Base-by-base conservation (phyloP, 441 rosid genomes). In the Lepidium campestre region DNA sequence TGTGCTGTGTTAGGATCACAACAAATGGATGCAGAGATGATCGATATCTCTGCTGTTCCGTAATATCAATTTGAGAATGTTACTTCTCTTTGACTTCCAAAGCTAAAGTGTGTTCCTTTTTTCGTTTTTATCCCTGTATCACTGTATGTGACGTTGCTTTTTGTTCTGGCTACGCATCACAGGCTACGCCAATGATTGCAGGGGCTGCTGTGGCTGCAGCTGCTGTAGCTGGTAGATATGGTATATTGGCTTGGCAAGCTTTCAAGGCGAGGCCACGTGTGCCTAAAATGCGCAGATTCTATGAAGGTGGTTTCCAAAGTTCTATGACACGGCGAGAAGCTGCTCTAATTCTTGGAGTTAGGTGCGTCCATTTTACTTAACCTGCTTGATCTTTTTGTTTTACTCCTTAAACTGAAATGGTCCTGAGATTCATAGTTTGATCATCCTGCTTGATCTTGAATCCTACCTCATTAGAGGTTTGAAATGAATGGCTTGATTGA, bases 201-300 rank as follows among this genome's bases (percentile, higher is more conserved):
- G 76, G 78, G 35, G 74, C 49, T 46, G 74, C 78, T 20, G 62
- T 69, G 6, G 78, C 78, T 48, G 78, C 75, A 25, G 84, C 85
- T 36, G 93, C 93, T 22, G 79, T 69, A 55, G 89, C 88, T 4
- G 83, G 90, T 70, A 81, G 75, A 75, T 85, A 71, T 55, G 82
- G 90, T 56, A 54, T 87, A 70, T 58, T 67, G 49, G 88, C 90
- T 27, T 87, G 93, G 90, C 88, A 84, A 69, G 87, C 87, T 17
- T 87, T 85, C 49, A 85, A 84, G 76, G 74, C 89, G 6, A 81
- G 93, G 35, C 86, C 93, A 41, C 74, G 78, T 9, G 68, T 78
- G 0, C 80, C 81, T 2, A 75, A 70, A 77, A 44, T 81, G 74
- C 81, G 90, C 52, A 78, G 66, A 62, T 85, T 85, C 57, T 87